phyloP scores from a whole-genome alignment of 2,329 filamentous ascomycete genomes.

The Colletotrichum tanaceti region DNA sequence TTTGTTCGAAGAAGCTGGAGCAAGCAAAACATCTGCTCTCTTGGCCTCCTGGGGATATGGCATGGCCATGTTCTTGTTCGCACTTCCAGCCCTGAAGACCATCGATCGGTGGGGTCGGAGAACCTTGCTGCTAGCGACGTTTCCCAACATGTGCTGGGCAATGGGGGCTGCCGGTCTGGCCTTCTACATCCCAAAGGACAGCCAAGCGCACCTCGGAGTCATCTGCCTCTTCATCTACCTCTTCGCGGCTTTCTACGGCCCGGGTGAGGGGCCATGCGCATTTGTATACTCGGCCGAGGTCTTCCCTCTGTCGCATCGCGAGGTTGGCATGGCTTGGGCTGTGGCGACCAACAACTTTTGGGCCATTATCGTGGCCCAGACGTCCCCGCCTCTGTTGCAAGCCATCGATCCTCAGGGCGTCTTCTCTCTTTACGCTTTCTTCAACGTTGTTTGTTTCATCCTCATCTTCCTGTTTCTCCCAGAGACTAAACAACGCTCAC shows the following conservation, averaged over 20 bases:
- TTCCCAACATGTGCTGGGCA: slow-evolving; percentile 74
- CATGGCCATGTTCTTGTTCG: slow-evolving; percentile 68
- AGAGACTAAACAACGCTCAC: slow-evolving; percentile 62
- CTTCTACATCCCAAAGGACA: slow-evolving; percentile 48
- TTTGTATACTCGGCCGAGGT: slow-evolving; percentile 73
- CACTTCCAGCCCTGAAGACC: slow-evolving; percentile 73
- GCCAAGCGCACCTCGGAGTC: slow-evolving; percentile 60
- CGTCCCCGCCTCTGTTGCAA: slow-evolving; percentile 62
- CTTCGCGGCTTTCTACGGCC: slow-evolving; percentile 75
- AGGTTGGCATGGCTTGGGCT: slow-evolving; percentile 73
- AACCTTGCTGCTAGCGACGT: slow-evolving; percentile 71
- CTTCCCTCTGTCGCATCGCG: slow-evolving; percentile 72
- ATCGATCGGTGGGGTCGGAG: slow-evolving; percentile 75
- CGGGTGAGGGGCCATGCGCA: slow-evolving; percentile 68
- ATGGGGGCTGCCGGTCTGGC: slow-evolving; percentile 58
- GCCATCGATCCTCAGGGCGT: slow-evolving; percentile 50
- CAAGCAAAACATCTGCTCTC: slow-evolving; percentile 50
- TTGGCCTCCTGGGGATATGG: slow-evolving; percentile 69
- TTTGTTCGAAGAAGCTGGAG: slow-evolving; percentile 59
- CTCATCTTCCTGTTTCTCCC: slow-evolving; percentile 63
- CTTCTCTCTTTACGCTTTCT: slow-evolving; percentile 59
- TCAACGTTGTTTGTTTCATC: slow-evolving; percentile 58
- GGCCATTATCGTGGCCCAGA: slow-evolving; percentile 62
- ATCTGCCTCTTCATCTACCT: slow-evolving; percentile 71
- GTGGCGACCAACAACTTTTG: slow-evolving; percentile 71